phyloP scores from a whole-genome alignment of 768 basidiomycete species.

The Boletus barrowsii region DNA sequence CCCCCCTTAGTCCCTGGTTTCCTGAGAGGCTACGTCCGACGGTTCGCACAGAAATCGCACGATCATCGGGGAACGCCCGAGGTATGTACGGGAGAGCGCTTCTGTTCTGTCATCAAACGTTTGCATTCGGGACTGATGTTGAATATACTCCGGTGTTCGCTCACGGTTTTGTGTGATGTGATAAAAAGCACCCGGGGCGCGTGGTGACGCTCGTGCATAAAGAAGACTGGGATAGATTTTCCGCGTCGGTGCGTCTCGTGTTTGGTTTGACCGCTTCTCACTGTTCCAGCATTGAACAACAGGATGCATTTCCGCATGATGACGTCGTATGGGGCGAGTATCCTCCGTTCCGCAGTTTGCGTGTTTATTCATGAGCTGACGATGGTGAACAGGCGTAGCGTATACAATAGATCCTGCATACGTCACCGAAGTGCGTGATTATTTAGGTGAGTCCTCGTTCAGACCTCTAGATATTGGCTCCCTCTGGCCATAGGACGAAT shows the following conservation, averaged over 20 bases:
- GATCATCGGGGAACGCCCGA: slow-evolving; percentile 92
- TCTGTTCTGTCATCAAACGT: neutral
- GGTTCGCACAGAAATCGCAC: slow-evolving; percentile 89
- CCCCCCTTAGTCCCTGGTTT: slow-evolving; percentile 62
- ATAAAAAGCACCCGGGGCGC: slow-evolving; percentile 67
- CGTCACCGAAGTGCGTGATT: slow-evolving; percentile 73
- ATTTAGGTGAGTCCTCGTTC: slow-evolving; percentile 57
- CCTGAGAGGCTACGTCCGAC: slow-evolving; percentile 84
- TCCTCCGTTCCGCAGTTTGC: neutral
- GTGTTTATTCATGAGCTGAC: neutral
- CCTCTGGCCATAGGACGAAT: neutral
- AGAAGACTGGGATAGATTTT: slow-evolving; percentile 81
- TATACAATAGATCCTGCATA: slow-evolving; percentile 82
- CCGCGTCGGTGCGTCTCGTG: slow-evolving; percentile 49
- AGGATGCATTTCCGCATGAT: slow-evolving; percentile 34
- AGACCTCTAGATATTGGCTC: neutral
- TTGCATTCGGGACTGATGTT: neutral
- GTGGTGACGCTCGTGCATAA: slow-evolving; percentile 90
- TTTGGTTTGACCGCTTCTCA: neutral
- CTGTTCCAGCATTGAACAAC: neutral
- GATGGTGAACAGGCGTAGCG: slow-evolving; percentile 56
- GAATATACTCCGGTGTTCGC: neutral
- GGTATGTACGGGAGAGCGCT: slow-evolving; percentile 34
- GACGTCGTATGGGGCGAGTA: slow-evolving; percentile 62
- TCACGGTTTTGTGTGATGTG: no score